A percentile compares a stretch with the other conserved stretches of the same genome.
phyloP scores from a whole-genome alignment of 1,284 basidiomycete genomes.

The Erythrobasidium hasegawianum region DNA sequence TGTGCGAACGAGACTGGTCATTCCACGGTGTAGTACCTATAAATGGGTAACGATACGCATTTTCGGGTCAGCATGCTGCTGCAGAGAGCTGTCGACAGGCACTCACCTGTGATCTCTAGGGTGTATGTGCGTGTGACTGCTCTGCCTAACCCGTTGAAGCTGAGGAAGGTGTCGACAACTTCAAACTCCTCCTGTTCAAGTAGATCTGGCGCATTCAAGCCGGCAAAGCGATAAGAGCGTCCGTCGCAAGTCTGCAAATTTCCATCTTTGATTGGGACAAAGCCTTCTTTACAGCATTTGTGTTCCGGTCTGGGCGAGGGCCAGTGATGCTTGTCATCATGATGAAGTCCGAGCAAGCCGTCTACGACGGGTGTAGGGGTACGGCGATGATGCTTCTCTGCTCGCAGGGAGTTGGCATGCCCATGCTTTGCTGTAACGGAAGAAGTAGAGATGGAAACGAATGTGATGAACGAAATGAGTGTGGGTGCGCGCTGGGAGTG shows the following conservation, averaged over 20 bases:
- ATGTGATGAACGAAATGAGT: no score
- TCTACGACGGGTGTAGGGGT: no score
- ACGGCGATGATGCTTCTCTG: no score
- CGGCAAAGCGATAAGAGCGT: constrained; percentile 23
- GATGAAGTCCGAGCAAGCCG: no score
- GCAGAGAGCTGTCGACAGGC: background rate
- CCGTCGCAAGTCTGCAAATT: constrained; percentile 7
- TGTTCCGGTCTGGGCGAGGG: background rate
- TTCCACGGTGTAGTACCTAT: background rate
- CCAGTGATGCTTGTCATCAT: background rate
- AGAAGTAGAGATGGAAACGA: no score
- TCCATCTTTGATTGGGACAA: background rate
- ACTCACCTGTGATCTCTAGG: constrained; percentile 38
- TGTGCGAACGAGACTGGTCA: background rate
- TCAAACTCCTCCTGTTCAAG: constrained; percentile 42
- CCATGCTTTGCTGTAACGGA: no score
- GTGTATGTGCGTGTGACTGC: constrained; percentile 45
- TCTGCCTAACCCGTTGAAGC: constrained; percentile 35
- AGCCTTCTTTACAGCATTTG: background rate
- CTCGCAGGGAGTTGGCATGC: no score
- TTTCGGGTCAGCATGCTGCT: no score
- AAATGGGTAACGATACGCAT: background rate
- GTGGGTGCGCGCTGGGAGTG: no score
- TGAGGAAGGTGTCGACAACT: constrained; percentile 38
- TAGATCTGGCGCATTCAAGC: constrained; percentile 43